A percentile compares a stretch with the other conserved stretches of the same genome.
Conservation (phyloP, 2,329 filamentous ascomycete genomes). For the Trichoderma asperellum region DNA sequence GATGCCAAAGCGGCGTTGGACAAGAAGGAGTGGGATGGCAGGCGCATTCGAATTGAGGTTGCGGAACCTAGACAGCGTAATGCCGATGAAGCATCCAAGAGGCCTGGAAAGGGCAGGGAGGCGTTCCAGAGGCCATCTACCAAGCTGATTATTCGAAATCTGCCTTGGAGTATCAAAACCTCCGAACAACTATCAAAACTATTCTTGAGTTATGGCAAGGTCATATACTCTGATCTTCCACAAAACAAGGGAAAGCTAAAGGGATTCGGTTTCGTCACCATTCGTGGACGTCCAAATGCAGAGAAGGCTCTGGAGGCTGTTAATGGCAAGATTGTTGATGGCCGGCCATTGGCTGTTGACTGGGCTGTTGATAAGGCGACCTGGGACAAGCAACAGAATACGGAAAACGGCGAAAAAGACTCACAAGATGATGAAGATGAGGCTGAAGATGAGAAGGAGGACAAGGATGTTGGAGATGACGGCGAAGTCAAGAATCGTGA, state of each 20-base stretch:
- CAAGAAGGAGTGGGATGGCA: constrained; percentile 75
- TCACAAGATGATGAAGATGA: constrained; percentile 38
- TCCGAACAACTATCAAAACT: constrained; percentile 77
- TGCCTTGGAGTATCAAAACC: constrained; percentile 94
- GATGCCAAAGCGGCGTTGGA: constrained; percentile 81
- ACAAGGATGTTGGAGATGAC: constrained; percentile 36
- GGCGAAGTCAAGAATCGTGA: constrained; percentile 45
- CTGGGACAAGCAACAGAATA: constrained; percentile 69
- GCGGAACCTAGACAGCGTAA: constrained; percentile 82
- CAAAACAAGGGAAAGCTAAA: constrained; percentile 75
- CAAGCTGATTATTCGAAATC: constrained; percentile 85
- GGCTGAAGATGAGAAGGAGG: constrained; percentile 33
- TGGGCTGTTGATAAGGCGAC: constrained; percentile 93
- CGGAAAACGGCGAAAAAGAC: constrained; percentile 44
- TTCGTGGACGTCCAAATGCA: constrained; percentile 87
- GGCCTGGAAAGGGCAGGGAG: constrained; percentile 58
- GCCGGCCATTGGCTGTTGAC: constrained; percentile 86
- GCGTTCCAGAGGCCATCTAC: constrained; percentile 66
- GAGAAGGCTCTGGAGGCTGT: constrained; percentile 82
- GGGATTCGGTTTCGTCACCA: constrained; percentile 90
- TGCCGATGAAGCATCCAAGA: constrained; percentile 46
- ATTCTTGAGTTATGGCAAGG: constrained; percentile 87
- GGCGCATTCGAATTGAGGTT: constrained; percentile 82
- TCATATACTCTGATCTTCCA: constrained; percentile 85
- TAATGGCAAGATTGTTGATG: constrained; percentile 90